Evolutionary conservation across 345 rosid species (phyloP), one percentile per base, ranked within the genome.

Genomic region (Bruguiera gymnorhiza): DNA sequence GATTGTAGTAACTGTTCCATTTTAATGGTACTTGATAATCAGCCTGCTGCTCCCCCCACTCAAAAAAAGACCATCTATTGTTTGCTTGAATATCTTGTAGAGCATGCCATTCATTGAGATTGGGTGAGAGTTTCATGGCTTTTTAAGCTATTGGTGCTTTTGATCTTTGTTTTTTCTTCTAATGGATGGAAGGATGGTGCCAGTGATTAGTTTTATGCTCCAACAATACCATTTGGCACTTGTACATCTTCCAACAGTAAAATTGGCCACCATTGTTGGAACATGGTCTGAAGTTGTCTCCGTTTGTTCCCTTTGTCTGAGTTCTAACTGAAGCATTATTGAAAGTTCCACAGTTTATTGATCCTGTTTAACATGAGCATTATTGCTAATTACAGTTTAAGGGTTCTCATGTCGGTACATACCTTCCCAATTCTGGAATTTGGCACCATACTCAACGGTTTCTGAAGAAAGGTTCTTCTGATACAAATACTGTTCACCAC

Each of bases 351-450:
- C 27, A 70, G 30, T 65, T 43, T 13, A 34, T 56, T 26, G 26
- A 37, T 46, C 55, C 31, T 52, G 27, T 66, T 65, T 74, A 30
- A 77, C 59, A n/a, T 43, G 36, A 26, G 2, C 60, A 39, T 61
- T 48, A 23, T 46, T 77, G 29, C 63, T 76, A 52, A 29, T 73
- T 77, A 68, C 88, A 95, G 99, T 88, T 92, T 74, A 83, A 84
- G 55, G 99, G 97, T 75, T 88, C 93, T 84, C 92, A 92, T 83
- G 90, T 95, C 69, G 99, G 99, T 72, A 85, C 93, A 46, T 95
- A 92, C 81, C 97, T 88, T 72, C 93, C 97, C 37, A 88, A 82
- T 67, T 89, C 97, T 80, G 99, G 99, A 71, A 83, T 95, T 81
- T 92, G 99, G 99, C 86, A 85, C 80, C 96, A 91, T 66, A 95